Base-by-base conservation (phyloP, 1,139 yeast genomes). In the Taphrina flavorubra region DNA sequence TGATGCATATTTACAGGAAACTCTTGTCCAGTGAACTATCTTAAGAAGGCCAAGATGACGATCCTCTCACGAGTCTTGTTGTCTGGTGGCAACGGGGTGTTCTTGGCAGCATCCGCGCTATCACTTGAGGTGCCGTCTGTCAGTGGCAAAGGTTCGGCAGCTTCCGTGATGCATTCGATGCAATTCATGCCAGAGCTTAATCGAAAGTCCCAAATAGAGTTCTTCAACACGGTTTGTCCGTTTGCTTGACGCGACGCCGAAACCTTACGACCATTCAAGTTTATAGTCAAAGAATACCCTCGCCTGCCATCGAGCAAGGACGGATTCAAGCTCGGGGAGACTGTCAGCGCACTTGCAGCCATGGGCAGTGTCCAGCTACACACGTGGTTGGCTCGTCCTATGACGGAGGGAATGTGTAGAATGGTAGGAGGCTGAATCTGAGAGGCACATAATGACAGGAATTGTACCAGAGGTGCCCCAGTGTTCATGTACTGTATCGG, bases 361-460 rank as follows among this genome's bases (percentile, higher is more conserved):
- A 63, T 63, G n/a, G 67, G 67, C 56, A 55, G 14, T n/a, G 67
- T 63, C 67, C 67, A 63, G 34, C 56, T 42, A n/a, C 42, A 63
- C n/a, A 55, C 14, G 6, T 42, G 47, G 13, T 59, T 63, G 34
- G 67, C 55, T 16, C 53, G 53, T 4, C 61, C 61, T 1, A 37
- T 37, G 20, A 53, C 51, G 14, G 60, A 58, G 11, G 67, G 56
- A 16, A 63, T 31, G 16, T 56, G 47, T 8, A 63, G 55, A 13
- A 53, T 56, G 36, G 42, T 55, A 13, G 67, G 61, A 6, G 62
- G 53, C 25, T 42, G 62, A 13, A 58, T 58, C 42, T 58, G 62
- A 2, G 62, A 20, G 10, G 62, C 62, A 20, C 62, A 58, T 10
- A 58, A 53, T 16, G 62, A 58, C 42, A 58, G 62, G 53, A 31